These are phyloP conservation scores for Fusarium brevicatenulatum DNA, from an alignment of 2,329 filamentous ascomycete genomes.

Conservation along the genomic window DNA sequence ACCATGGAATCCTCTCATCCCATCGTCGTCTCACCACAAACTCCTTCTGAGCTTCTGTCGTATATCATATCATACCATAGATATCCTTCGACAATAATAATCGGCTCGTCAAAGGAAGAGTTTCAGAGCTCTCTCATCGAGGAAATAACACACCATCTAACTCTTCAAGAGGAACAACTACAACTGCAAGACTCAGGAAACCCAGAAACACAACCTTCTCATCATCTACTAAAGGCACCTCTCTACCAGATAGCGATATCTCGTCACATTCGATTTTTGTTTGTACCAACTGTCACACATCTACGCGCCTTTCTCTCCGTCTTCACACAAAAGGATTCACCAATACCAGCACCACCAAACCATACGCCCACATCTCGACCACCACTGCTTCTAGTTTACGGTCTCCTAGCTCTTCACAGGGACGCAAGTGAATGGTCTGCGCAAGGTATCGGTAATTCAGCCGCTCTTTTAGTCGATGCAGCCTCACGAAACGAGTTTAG, in stretches of 20 bases:
- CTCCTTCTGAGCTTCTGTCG: constrained; percentile 70
- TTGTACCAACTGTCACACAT: constrained; percentile 78
- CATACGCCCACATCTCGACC: constrained; percentile 11
- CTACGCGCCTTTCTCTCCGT: constrained; percentile 79
- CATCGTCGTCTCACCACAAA: constrained; percentile 61
- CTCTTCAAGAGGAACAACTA: not conserved
- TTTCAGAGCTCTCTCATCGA: constrained; percentile 71
- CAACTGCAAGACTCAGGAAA: not conserved
- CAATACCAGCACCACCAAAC: constrained; percentile 51
- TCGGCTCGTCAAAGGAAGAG: constrained; percentile 72
- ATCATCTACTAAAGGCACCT: constrained; percentile 66
- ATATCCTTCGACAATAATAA: constrained; percentile 72
- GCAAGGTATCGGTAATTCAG: constrained; percentile 73
- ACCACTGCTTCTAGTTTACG: constrained; percentile 70
- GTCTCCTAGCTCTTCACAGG: constrained; percentile 72
- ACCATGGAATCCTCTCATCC: constrained; percentile 44
- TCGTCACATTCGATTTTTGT: constrained; percentile 74
- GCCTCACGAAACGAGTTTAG: constrained; percentile 58
- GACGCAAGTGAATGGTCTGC: constrained; percentile 79
- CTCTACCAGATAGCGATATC: constrained; percentile 76
- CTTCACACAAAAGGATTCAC: constrained; percentile 54
- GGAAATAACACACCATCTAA: constrained; percentile 52
- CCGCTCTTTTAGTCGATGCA: constrained; percentile 71
- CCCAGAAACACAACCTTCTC: not conserved
- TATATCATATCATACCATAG: constrained; percentile 67